Percentiles rank a stretch among this genome's conserved stretches.
These are phyloP conservation scores for Xylariaceae sp. DNA, from an alignment of 2,329 filamentous ascomycete genomes.

Conservation along the genomic window DNA sequence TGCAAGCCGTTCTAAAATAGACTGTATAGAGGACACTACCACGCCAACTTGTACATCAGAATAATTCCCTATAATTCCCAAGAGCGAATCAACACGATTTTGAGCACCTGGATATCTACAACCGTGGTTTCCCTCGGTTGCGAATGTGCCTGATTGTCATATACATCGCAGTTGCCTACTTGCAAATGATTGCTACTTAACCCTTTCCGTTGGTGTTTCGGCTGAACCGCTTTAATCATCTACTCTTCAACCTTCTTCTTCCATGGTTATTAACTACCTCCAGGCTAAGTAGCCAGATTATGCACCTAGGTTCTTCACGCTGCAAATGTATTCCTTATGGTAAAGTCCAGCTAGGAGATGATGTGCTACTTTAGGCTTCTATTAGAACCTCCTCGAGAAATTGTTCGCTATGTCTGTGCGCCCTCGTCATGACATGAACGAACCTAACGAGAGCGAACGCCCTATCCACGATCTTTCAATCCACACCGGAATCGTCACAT, in stretches of 20 bases:
- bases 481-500: conserved; percentile 44
- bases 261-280: neutral
- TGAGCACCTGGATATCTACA: conserved; percentile 31
- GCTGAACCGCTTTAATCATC: neutral
- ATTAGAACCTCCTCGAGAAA: neutral
- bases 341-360: neutral
- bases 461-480: conserved; percentile 24
- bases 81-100: conserved; percentile 38
- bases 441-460: neutral
- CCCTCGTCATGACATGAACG: conserved; percentile 14
- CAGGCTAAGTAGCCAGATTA: neutral
- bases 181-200: conserved; percentile 2
- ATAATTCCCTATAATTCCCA: conserved; percentile 40
- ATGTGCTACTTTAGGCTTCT: neutral
- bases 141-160: conserved; percentile 23
- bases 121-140: conserved; percentile 30
- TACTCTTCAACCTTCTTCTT: neutral
- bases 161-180: conserved; percentile 15
- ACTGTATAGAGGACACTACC: conserved; percentile 54
- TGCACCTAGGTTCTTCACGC: neutral
- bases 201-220: neutral
- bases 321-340: conserved; percentile 18
- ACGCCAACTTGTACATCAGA: conserved; percentile 48
- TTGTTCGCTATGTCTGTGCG: conserved; percentile 17
- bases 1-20: conserved; percentile 84